Base-by-base conservation (phyloP, 2,329 filamentous ascomycete species). In the Epichloe aotearoae region DNA sequence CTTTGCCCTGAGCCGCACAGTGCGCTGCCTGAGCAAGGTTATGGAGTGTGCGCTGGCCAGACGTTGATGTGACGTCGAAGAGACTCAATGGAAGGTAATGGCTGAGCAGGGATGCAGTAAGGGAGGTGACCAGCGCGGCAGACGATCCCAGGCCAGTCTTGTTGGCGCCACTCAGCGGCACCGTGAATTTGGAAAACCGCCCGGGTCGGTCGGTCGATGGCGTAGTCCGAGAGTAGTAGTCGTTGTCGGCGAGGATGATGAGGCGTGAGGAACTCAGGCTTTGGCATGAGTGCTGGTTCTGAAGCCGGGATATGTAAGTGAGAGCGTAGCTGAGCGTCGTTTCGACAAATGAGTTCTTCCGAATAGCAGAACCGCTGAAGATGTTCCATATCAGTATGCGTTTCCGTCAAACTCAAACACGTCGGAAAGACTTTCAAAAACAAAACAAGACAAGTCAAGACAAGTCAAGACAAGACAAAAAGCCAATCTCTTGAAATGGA, bases 121-220 rank as follows among this genome's bases (percentile, higher is more conserved):
- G 79, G 40, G 90, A 77, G 1, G 93, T 97, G 34, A 97, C 91
- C 12, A 98, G 79, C 4, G 93, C 93, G 4, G 93, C 93, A 1
- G 90, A 96, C 11, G 90, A 96, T 52, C 93, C 93, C 33, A 98
- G 80, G 2, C 93, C 93, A 0, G 93, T 98, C 73, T 98, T 98
- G 75, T 96, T 86, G 15, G 91, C 90, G 55, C 83, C 76, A 52
- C 75, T 71, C 37, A 98, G 77, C 5, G 82, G 79, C 15, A 91
- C 83, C 42, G 79, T 76, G 69, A 95, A 95, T 63, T 83, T 77
- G 55, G 81, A 77, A 71, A 97, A 97, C 54, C 81, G 80, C 15
- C 60, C 67, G 52, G 57, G 60, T 62, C 55, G 48, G 19, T 53
- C 48, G 8, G 48, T 51, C 11, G 58, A 61, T 23, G 61, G 66